These are phyloP conservation scores for Leersia perrieri DNA, from an alignment of 176 grass and related monocot species.

Conservation along the genomic window DNA sequence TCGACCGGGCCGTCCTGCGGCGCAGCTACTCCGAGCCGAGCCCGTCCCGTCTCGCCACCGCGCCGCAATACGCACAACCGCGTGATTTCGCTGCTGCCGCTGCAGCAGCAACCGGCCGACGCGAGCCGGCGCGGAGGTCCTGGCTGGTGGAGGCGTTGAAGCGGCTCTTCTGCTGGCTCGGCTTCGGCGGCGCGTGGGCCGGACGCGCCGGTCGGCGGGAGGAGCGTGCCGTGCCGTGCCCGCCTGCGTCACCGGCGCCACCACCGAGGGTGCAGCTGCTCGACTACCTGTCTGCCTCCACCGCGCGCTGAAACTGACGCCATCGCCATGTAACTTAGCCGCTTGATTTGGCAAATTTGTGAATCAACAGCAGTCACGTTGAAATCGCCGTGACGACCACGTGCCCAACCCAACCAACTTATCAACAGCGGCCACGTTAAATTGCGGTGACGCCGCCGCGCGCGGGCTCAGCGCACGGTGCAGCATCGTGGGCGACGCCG, in stretches of 20 bases:
- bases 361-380: background rate
- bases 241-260: background rate
- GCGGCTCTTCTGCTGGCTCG: conserved; percentile 3
- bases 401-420: no score
- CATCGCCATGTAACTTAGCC: background rate
- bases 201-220: background rate
- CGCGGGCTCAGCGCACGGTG: no score
- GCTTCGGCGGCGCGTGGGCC: background rate
- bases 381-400: no score
- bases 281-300: conserved; percentile 5
- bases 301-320: no score
- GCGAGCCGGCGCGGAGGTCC: background rate
- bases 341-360: background rate
- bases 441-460: background rate
- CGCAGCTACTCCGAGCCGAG: conserved; percentile 58
- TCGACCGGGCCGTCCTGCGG: conserved; percentile 44
- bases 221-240: background rate
- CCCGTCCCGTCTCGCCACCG: conserved; percentile 11
- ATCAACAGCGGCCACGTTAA: background rate
- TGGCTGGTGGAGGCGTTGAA: conserved; percentile 22
- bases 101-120: background rate
- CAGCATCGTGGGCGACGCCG: no score
- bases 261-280: conserved; percentile 14
- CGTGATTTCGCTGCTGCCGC: background rate
- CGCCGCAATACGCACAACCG: background rate